Percentiles rank a stretch among this genome's conserved stretches.
Conservation (phyloP, 805 yeast genomes). For the Candida succiphila region DNA sequence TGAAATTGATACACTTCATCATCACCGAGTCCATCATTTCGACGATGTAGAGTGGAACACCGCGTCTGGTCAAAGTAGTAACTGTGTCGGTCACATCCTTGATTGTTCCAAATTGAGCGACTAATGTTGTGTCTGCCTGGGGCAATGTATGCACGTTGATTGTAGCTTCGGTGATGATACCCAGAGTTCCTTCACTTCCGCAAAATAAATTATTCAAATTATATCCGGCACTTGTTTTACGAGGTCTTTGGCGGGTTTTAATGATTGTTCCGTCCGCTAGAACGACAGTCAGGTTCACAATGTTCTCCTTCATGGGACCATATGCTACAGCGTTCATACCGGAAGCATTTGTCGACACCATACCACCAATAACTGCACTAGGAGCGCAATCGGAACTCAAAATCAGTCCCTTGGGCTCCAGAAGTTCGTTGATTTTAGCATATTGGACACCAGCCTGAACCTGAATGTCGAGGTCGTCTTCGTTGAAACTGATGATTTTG, state of each 20-base stretch:
- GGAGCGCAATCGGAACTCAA: constrained; percentile 41
- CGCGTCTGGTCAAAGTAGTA: constrained; percentile 40
- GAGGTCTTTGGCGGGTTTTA: constrained; percentile 54
- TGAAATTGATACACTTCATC: constrained; percentile 47
- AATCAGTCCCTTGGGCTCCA: constrained; percentile 15
- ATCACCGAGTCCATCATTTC: constrained; percentile 53
- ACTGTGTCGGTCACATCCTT: constrained; percentile 58
- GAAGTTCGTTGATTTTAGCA: constrained; percentile 31
- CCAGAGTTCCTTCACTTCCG: constrained; percentile 65
- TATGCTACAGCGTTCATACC: constrained; percentile 64
- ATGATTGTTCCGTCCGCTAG: constrained; percentile 61
- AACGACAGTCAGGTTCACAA: constrained; percentile 51
- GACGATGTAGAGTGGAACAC: constrained; percentile 52
- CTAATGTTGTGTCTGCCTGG: constrained; percentile 44
- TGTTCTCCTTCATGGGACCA: constrained; percentile 62
- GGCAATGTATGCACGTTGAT: constrained; percentile 52
- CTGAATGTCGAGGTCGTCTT: constrained; percentile 32
- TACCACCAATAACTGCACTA: constrained; percentile 60
- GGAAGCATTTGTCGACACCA: constrained; percentile 55
- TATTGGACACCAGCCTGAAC: constrained; percentile 38
- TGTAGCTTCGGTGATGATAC: constrained; percentile 59
- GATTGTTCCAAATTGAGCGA: constrained; percentile 52
- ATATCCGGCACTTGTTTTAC: constrained; percentile 63
- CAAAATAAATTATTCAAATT: constrained; percentile 51
- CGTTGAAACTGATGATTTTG: constrained; percentile 25